Evolutionary conservation across 345 rosid genomes (phyloP).

Genomic region (Psidium guajava): DNA sequence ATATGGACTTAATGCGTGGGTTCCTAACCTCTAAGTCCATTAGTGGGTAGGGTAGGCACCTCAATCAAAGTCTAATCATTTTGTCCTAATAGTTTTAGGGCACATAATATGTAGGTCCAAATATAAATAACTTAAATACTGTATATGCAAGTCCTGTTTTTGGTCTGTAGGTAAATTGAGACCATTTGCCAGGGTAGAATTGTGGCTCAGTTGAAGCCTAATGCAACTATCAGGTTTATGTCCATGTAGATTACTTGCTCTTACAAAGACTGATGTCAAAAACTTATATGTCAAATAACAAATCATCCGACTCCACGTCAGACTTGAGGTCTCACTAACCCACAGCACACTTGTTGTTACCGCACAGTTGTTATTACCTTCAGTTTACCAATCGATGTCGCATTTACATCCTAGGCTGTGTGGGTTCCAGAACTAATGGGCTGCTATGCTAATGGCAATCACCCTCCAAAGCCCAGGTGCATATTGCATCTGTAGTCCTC

Average conservation of each 20-base stretch:
- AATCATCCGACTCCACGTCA: neutral
- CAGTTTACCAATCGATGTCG: neutral
- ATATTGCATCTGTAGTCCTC: neutral
- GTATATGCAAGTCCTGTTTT: neutral
- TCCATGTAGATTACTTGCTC: neutral
- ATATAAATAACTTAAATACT: neutral
- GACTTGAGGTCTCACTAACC: neutral
- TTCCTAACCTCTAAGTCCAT: neutral
- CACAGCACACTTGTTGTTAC: neutral
- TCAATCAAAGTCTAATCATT: neutral
- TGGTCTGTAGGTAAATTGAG: neutral
- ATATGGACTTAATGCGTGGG: neutral
- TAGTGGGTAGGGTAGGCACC: neutral
- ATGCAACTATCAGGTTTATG: neutral
- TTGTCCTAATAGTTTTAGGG: neutral
- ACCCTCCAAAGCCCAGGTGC: neutral
- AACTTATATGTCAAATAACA: neutral
- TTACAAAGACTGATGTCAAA: neutral
- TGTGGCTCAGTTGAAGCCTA: neutral
- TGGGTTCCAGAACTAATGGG: neutral
- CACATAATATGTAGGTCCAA: neutral
- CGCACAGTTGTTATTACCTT: neutral
- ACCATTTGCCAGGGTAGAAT: neutral
- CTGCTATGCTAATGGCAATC: neutral
- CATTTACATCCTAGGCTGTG: neutral